Conservation (phyloP, 805 yeast genomes). For the Kodamaea fukazawae region DNA sequence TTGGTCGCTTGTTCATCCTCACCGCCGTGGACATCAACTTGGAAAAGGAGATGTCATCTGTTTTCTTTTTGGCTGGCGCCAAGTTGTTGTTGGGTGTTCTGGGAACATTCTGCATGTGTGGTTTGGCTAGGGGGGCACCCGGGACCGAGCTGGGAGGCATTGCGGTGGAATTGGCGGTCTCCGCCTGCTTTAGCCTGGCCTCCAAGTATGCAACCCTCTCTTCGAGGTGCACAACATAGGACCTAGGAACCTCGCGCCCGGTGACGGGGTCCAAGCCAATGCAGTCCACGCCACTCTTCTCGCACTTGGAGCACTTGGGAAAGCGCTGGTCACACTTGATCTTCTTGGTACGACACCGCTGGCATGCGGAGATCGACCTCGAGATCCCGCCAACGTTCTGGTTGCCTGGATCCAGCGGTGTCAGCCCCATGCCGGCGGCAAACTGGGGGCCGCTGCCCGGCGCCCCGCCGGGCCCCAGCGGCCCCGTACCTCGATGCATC, state of each 20-base stretch:
- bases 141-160: not conserved
- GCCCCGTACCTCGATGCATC: too few species aligned
- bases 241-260: conserved; percentile 81
- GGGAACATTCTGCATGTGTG: too few species aligned
- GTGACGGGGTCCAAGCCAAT: conserved; percentile 86
- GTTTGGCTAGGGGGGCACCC: not conserved
- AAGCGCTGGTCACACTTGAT: conserved; percentile 65
- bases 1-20: conserved; percentile 39
- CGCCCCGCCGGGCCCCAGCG: too few species aligned
- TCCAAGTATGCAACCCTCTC: conserved; percentile 60
- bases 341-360: conserved; percentile 70
- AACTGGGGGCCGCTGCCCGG: too few species aligned
- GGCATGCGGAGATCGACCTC: conserved; percentile 78
- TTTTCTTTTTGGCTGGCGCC: not conserved
- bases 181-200: conserved; percentile 32
- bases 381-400: conserved; percentile 38
- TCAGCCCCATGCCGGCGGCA: too few species aligned
- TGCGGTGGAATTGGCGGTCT: not conserved
- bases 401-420: too few species aligned
- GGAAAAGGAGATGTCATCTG: conserved; percentile 59
- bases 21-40: conserved; percentile 75
- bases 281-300: conserved; percentile 67
- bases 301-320: conserved; percentile 65
- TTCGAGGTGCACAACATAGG: conserved; percentile 72
- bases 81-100: not conserved